Conservation (phyloP, 2,329 filamentous ascomycete species). For the Juglanconis oblonga region DNA sequence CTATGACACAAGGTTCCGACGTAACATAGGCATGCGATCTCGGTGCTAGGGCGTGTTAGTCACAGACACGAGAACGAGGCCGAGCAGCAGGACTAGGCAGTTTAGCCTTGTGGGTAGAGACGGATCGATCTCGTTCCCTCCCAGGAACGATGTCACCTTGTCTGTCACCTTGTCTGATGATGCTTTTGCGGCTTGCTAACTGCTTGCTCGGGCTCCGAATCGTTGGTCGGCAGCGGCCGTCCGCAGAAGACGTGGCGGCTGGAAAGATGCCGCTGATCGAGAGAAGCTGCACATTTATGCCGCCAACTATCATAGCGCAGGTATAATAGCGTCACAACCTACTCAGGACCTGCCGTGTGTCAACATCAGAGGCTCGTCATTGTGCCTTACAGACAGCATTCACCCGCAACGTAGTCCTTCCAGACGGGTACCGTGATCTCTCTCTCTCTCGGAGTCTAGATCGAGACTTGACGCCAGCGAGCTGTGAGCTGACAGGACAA, state of each 20-base stretch:
- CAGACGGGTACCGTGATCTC: too few relatives aligned
- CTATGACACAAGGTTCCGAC: background rate
- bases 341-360: background rate
- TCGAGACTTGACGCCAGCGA: background rate
- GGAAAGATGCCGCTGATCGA: too few relatives aligned
- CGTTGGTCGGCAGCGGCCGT: too few relatives aligned
- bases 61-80: background rate
- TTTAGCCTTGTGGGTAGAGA: background rate
- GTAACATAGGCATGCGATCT: background rate
- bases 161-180: too few relatives aligned
- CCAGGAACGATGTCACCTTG: background rate
- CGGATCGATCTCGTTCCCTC: constrained; percentile 4
- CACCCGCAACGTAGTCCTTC: background rate
- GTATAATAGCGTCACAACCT: background rate
- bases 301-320: background rate
- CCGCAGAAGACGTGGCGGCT: too few relatives aligned
- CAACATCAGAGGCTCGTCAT: background rate
- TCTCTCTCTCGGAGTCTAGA: too few relatives aligned
- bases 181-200: too few relatives aligned
- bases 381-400: background rate
- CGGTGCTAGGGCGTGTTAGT: background rate
- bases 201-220: too few relatives aligned
- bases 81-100: background rate
- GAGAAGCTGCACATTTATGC: too few relatives aligned
- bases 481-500: background rate